Percentiles rank a stretch among this genome's conserved stretches.
phyloP scores from a whole-genome alignment of 1,284 basidiomycete genomes.

The Ceratobasidium sp. region DNA sequence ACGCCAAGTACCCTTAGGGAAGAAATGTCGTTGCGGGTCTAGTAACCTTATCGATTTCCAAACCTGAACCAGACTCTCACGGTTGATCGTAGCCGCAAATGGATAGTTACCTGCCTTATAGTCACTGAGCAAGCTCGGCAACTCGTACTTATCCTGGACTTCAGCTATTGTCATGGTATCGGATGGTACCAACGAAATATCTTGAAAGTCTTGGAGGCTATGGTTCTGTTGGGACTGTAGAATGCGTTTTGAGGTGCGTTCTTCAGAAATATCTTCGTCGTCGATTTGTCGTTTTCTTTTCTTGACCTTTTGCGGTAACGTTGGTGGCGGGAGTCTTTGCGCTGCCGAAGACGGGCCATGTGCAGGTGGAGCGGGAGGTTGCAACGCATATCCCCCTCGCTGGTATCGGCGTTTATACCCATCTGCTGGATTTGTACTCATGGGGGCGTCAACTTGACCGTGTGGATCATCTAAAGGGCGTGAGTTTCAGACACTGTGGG shows the following conservation, averaged over 20 bases:
- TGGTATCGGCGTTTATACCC: too few relatives aligned
- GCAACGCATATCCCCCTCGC: not conserved
- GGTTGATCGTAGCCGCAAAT: not conserved
- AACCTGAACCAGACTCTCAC: not conserved
- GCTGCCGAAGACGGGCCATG: not conserved
- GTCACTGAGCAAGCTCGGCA: not conserved
- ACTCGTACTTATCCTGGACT: not conserved
- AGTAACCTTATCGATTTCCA: conserved; percentile 6
- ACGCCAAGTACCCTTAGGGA: not conserved
- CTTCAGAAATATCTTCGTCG: conserved; percentile 2
- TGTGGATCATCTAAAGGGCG: too few relatives aligned
- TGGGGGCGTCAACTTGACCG: too few relatives aligned
- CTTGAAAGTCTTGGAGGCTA: not conserved
- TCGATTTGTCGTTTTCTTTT: not conserved
- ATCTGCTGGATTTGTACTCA: too few relatives aligned
- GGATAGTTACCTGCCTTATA: not conserved
- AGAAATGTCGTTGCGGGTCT: not conserved
- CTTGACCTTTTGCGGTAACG: not conserved
- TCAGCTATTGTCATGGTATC: not conserved
- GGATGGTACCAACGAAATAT: not conserved
- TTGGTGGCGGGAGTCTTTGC: not conserved
- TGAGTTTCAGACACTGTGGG: too few relatives aligned
- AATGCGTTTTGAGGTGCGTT: not conserved
- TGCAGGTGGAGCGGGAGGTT: not conserved
- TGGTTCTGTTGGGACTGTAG: not conserved